Conservation (phyloP, 108 stramenopile genomes). For the Parietichytrium sp. region DNA sequence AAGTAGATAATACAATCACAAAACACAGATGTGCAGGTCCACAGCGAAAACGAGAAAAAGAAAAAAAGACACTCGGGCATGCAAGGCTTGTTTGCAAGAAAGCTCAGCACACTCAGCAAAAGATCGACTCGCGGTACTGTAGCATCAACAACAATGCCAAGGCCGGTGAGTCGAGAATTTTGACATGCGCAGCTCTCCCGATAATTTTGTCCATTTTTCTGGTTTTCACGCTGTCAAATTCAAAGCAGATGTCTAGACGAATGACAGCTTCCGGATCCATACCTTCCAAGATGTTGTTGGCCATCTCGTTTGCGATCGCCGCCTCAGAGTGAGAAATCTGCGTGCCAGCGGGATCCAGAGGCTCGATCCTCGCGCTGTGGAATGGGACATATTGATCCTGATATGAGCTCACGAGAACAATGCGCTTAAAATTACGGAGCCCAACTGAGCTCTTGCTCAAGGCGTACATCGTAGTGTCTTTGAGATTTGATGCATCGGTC, state of each 20-base stretch:
- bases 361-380: constrained; percentile 37
- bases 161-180: constrained; percentile 1
- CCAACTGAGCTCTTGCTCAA: background rate
- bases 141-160: background rate
- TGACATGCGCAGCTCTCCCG: constrained; percentile 4
- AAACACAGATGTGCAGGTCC: no score
- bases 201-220: constrained; percentile 26
- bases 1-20: no score
- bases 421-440: constrained; percentile 27
- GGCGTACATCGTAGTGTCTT: constrained; percentile 13
- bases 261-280: background rate
- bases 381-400: constrained; percentile 46
- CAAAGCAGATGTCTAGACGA: constrained; percentile 8
- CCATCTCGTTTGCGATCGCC: background rate
- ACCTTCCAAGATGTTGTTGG: background rate
- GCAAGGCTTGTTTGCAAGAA: no score
- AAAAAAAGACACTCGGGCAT: no score
- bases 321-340: background rate
- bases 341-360: background rate
- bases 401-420: constrained; percentile 41
- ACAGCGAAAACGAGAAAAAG: no score
- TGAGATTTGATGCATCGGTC: background rate
- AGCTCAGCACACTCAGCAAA: no score
- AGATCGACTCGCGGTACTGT: background rate
- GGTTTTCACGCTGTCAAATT: background rate